Evolutionary conservation across 176 grass and related monocot genomes (phyloP).

Genomic region (Cenchrus fungigraminus): DNA sequence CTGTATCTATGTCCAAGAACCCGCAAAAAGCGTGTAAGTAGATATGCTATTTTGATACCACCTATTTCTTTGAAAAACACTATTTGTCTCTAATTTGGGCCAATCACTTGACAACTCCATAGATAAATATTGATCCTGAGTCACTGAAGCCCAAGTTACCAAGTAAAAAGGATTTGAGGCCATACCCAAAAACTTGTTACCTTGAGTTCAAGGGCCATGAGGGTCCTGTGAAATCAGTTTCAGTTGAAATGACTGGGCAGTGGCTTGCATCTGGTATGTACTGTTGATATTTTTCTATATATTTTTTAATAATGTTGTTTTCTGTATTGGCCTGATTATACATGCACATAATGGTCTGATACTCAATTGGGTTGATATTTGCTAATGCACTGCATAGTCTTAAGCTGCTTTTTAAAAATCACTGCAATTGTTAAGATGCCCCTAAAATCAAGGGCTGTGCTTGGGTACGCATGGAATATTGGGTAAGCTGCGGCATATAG

Average conservation of each 20-base stretch:
- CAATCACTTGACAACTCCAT: constrained; percentile 33
- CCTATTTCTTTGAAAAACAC: not conserved
- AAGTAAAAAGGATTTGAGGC: constrained; percentile 92
- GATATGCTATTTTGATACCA: constrained; percentile 16
- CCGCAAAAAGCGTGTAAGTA: constrained; percentile 85
- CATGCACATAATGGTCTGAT: constrained; percentile 6
- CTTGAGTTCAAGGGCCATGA: constrained; percentile 88
- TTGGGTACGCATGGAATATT: not conserved
- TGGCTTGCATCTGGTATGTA: constrained; percentile 92
- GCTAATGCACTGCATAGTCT: not conserved
- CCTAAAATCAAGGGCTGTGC: not conserved
- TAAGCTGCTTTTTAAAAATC: not conserved
- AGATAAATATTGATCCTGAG: constrained; percentile 99
- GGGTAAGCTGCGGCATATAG: not conserved
- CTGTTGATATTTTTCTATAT: constrained; percentile 8
- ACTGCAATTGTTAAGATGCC: not conserved
- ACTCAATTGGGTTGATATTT: constrained; percentile 6
- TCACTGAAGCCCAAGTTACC: constrained; percentile 91
- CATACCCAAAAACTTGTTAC: constrained; percentile 91
- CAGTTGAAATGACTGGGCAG: constrained; percentile 79
- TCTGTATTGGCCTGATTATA: constrained; percentile 4
- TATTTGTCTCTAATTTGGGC: constrained; percentile 9
- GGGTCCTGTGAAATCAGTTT: constrained; percentile 79
- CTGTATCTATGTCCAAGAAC: constrained; percentile 95
- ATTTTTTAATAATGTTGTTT: not conserved